Evolutionary conservation across 2,329 filamentous ascomycete genomes (phyloP), one percentile per base, ranked within the genome.

Genomic region (Tolypocladium ovalisporum): DNA sequence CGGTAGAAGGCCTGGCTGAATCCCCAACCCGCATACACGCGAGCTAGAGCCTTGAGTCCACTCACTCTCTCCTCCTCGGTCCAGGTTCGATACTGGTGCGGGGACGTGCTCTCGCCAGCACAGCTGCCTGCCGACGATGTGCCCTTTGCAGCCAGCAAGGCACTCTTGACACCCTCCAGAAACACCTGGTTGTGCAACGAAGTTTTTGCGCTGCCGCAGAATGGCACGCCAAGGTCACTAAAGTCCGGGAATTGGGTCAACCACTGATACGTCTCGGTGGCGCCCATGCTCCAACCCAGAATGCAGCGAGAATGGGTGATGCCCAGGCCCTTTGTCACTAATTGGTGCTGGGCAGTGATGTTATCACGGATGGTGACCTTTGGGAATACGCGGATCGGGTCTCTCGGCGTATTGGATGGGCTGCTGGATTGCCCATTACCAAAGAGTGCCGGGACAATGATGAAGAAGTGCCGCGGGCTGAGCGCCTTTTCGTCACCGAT

Each of bases 21-120:
- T 0, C 89, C 89, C 88, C 84, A 94, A 0, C 88, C 89, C 1
- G 89, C 88, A 70, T 94, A 94, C 0, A 85, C 88, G 51, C 87
- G 78, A 0, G 81, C 87, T 57, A 93, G 81, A 0, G 89, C 88
- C 65, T 86, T 90, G 44, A 93, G 66, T 57, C 78, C 67, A 34
- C 65, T 54, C 62, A 64, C 35, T 64, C 71, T 65, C 64, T 73
- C 64, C 74, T 62, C 75, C 70, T 73, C 85, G 4, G 66, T 65
- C 71, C 71, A 73, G 3, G 47, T 44, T 3, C 61, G 58, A 32
- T 62, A 64, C 4, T 47, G 29, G 36, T 49, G 61, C 19, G 51
- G 60, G 5, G 56, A 60, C 53, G 55, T 60, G 17, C 60, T 67
- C 24, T 65, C 63, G 0, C 73, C 73, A 1, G 67, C 67, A 3